phyloP scores from a whole-genome alignment of 768 basidiomycete species.

The Macrocybe gigantea region DNA sequence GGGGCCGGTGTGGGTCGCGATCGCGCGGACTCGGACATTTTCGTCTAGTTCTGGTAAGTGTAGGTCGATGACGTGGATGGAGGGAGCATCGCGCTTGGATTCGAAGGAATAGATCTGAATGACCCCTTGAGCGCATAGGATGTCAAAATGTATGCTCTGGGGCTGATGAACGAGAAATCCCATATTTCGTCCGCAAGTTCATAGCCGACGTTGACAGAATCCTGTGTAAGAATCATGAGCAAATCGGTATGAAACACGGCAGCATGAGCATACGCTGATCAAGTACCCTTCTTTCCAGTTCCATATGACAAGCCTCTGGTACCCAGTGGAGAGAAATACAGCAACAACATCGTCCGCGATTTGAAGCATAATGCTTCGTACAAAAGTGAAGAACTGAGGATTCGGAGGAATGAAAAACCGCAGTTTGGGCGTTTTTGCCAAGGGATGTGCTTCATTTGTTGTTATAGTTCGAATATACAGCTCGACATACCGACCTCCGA shows the following conservation, averaged over 20 bases:
- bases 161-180: constrained; percentile 44
- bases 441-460: constrained; percentile 33
- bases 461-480: constrained; percentile 42
- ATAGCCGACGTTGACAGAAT: constrained; percentile 2
- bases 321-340: constrained; percentile 29
- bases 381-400: constrained; percentile 14
- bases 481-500: constrained; percentile 7
- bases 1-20: constrained; percentile 26
- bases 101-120: constrained; percentile 39
- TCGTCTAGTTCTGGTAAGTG: constrained; percentile 10
- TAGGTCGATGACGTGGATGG: constrained; percentile 9
- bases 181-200: constrained; percentile 20
- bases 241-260: no score
- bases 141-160: constrained; percentile 38
- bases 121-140: constrained; percentile 22
- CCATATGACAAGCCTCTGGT: constrained; percentile 20
- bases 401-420: constrained; percentile 16
- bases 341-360: constrained; percentile 50
- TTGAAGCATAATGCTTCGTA: constrained; percentile 35
- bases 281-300: constrained; percentile 13
- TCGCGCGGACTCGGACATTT: constrained; percentile 3
- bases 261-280: constrained; percentile 2
- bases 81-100: constrained; percentile 1
- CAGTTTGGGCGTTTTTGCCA: constrained; percentile 24
- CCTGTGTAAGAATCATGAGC: neutral